phyloP scores from a whole-genome alignment of 2,329 filamentous ascomycete species.

The Metarhizium guizhouense region DNA sequence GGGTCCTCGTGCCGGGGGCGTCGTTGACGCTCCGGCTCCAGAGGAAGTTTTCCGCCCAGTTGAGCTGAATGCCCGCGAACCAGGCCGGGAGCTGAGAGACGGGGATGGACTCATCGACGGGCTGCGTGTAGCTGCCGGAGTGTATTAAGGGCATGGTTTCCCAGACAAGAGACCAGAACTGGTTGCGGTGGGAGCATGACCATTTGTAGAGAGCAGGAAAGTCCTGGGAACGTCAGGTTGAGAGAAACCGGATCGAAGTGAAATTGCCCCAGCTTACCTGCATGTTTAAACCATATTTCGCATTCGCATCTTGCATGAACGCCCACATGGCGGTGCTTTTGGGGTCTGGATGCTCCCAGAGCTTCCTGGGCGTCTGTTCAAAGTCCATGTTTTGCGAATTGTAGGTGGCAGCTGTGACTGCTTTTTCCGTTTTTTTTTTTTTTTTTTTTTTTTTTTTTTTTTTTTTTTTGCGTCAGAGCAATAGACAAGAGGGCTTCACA shows the following conservation, averaged over 20 bases:
- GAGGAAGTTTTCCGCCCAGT: constrained; percentile 74
- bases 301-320: constrained; percentile 59
- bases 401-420: not conserved
- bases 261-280: constrained; percentile 33
- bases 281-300: constrained; percentile 44
- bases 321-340: constrained; percentile 54
- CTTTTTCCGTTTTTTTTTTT: no score
- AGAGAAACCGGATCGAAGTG: not conserved
- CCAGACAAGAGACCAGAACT: constrained; percentile 61
- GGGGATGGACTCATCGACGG: constrained; percentile 60
- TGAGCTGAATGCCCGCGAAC: constrained; percentile 67
- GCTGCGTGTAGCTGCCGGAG: constrained; percentile 45
- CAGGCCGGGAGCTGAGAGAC: constrained; percentile 67
- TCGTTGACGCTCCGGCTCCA: constrained; percentile 40
- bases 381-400: constrained; percentile 18
- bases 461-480: not conserved
- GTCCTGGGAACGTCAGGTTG: constrained; percentile 31
- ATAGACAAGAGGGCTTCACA: not conserved
- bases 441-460: no score
- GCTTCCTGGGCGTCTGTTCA: constrained; percentile 43
- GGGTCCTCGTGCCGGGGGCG: constrained; percentile 38
- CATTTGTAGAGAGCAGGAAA: constrained; percentile 64
- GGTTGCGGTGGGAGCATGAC: constrained; percentile 50
- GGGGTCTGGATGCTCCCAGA: constrained; percentile 59
- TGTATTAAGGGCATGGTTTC: constrained; percentile 52